Base-by-base conservation (phyloP, 2,329 filamentous ascomycete genomes). In the Kalmusia sp. region DNA sequence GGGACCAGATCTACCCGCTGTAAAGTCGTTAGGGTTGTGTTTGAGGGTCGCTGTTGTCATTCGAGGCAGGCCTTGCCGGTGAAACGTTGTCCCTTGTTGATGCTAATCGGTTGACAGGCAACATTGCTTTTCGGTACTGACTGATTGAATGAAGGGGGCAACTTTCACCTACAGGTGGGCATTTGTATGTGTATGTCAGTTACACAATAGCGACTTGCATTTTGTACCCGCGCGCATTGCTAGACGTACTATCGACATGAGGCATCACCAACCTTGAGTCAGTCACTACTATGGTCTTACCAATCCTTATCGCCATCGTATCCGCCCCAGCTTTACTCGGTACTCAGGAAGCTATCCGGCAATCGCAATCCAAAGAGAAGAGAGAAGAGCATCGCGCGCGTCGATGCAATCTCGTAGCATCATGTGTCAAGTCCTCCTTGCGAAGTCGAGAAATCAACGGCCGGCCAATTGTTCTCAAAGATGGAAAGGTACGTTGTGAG, bases 301-400 rank as follows among this genome's bases (percentile, higher is more conserved):
- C 74, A 15, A 74, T 80, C 61, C 62, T 80, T 25, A 63, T 79
- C 27, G 76, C 77, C 9, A 57, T 79, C 30, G 70, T 76, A 15
- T 65, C 76, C 6, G 73, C 71, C 9, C 79, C 80, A 6, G 80
- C 75, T 9, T 60, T 82, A 24, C 68, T 82, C 14, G 79, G 77
- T 7, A 79, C 77, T 0, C 76, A 78, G 54, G 80, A 82, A 65
- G 77, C 79, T 3, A 80, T 82, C 50, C 75, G 77, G 3, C 79
- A 82, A 68, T 78, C 77, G 11, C 80, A 82, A 55, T 71, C 74
- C 9, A 79, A 82, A 55, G 78, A 77, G 43, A 77, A 77, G 56
- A 72, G 76, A 55, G 79, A 82, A 68, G 78, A 81, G 57, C 80
- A 82, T 65, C 77, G 80, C 11, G 77, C 77, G 4, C 76, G 78